Evolutionary conservation across 2,329 filamentous ascomycete genomes (phyloP), one percentile per base, ranked within the genome.

Genomic region (Leptographium procerum): DNA sequence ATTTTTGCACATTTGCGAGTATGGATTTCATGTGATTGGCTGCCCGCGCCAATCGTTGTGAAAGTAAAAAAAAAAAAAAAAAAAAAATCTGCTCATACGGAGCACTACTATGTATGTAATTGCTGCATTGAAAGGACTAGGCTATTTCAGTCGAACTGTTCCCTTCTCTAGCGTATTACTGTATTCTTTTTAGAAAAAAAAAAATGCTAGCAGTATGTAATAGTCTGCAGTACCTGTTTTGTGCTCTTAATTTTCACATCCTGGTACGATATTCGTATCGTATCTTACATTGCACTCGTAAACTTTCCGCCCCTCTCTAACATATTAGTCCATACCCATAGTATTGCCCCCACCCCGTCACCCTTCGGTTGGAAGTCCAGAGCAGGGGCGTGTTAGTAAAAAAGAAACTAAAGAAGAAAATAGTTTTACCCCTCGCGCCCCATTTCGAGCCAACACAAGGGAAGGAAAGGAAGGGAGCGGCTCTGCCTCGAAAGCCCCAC

Each of bases 401-500:
- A 36, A 13, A 1, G n/a, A n/a, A 50, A 29, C 29, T 6, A 29
- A 16, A 19, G 2, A 19, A 50, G 29, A 29, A 31, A 48, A 10
- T 2, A 14, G 13, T 10, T 24, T 26, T 26, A 48, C 45, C 45
- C 45, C 45, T 48, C 50, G 31, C 29, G 31, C 19, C 33, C 31
- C 31, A 34, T 33, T 52, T 11, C 24, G 11, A 33, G n/a, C 28
- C 51, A 31, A 52, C 48, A 26, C 48, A 51, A 51, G 48, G 51
- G n/a, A 52, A 33, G 31, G 22, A 48, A 51, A 51, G 48, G 51
- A n/a, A 52, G 22, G 31, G 22, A 48, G 47, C 52, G 52, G 52
- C 52, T 54, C 52, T 54, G 51, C 51, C 31, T 53, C 51, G 51
- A 33, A 53, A 14, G 52, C 52, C 52, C 52, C 52, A 34, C 52